Conservation (phyloP, 2,329 filamentous ascomycete genomes). For the Bipolaris oryzae region DNA sequence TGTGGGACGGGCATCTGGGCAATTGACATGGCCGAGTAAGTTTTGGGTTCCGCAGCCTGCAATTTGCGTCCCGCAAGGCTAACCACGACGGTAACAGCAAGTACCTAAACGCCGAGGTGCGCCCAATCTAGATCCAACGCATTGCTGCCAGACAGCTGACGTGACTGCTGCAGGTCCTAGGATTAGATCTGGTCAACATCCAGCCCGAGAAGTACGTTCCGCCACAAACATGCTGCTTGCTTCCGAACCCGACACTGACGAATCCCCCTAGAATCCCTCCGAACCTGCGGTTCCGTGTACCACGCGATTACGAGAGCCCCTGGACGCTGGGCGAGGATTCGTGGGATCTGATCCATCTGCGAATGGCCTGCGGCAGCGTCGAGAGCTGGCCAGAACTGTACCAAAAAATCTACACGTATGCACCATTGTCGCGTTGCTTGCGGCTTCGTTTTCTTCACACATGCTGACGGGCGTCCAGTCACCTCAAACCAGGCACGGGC, state of each 20-base stretch:
- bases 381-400: constrained; percentile 78
- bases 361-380: constrained; percentile 79
- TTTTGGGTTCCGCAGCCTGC: constrained; percentile 32
- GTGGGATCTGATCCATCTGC: constrained; percentile 84
- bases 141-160: constrained; percentile 34
- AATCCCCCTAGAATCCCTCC: constrained; percentile 66
- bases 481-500: constrained; percentile 76
- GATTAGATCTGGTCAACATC: constrained; percentile 66
- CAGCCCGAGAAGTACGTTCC: constrained; percentile 61
- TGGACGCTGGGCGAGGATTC: constrained; percentile 72
- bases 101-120: constrained; percentile 61
- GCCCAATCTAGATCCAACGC: constrained; percentile 21
- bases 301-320: constrained; percentile 76
- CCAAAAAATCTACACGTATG: constrained; percentile 69
- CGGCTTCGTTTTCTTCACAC: neutral
- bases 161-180: constrained; percentile 55
- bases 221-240: constrained; percentile 42
- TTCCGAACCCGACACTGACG: constrained; percentile 43
- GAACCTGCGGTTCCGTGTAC: constrained; percentile 69
- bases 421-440: constrained; percentile 4
- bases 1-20: constrained; percentile 93
- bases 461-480: constrained; percentile 57
- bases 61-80: constrained; percentile 27
- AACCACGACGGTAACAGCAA: constrained; percentile 49
- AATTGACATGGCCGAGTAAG: constrained; percentile 81